These are phyloP conservation scores for Wickerhamiella bombiphila DNA, from an alignment of 805 yeast genomes.

Conservation along the genomic window DNA sequence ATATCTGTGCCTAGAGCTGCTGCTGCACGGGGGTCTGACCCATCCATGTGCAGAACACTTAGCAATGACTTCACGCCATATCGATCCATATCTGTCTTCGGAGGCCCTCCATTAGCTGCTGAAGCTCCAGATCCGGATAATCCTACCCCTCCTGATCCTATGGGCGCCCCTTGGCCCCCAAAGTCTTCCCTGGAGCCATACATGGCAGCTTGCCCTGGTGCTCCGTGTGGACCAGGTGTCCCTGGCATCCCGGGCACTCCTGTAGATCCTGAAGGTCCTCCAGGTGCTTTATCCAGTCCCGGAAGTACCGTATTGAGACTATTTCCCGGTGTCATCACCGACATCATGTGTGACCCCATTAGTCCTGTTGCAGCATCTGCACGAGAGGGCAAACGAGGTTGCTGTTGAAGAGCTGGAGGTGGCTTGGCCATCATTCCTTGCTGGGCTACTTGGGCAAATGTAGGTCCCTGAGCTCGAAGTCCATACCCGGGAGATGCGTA, in stretches of 20 bases:
- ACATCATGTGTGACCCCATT: conserved; percentile 16
- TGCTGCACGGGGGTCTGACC: conserved; percentile 44
- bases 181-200: too few species aligned
- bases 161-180: too few species aligned
- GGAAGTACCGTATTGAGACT: conserved; percentile 16
- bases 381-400: conserved; percentile 5
- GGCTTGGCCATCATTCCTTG: conserved; percentile 6
- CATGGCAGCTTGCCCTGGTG: too few species aligned
- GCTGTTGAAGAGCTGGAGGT: not conserved
- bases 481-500: conserved; percentile 1
- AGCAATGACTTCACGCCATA: conserved; percentile 57
- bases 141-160: too few species aligned
- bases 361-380: conserved; percentile 10
- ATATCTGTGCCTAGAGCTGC: conserved; percentile 68
- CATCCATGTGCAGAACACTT: conserved; percentile 33
- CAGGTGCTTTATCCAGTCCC: conserved; percentile 5
- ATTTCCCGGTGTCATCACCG: conserved; percentile 9
- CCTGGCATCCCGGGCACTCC: conserved; percentile 3
- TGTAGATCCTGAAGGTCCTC: not conserved
- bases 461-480: conserved; percentile 2
- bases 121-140: too few species aligned
- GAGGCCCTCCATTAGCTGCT: too few species aligned
- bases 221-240: too few species aligned
- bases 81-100: conserved; percentile 35
- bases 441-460: conserved; percentile 15